These are phyloP conservation scores for Colletotrichum brevisporum DNA, from an alignment of 2,329 filamentous ascomycete genomes.

Conservation along the genomic window DNA sequence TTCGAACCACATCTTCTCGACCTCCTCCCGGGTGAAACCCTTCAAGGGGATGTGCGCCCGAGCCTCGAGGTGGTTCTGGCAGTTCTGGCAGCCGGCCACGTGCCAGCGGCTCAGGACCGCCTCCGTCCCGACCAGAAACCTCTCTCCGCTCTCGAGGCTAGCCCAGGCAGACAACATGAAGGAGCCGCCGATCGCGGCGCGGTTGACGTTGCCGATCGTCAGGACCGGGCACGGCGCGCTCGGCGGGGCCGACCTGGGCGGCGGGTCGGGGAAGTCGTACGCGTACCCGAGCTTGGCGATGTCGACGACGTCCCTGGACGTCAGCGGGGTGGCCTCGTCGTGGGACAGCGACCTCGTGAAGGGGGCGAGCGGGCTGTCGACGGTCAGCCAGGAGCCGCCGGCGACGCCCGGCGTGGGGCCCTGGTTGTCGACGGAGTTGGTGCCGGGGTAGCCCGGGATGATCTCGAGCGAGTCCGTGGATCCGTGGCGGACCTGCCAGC, in stretches of 20 bases:
- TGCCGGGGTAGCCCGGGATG: constrained; percentile 32
- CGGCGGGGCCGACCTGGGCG: too few relatives aligned
- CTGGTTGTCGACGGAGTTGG: constrained; percentile 16
- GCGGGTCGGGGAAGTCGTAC: constrained; percentile 17
- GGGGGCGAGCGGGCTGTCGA: too few relatives aligned
- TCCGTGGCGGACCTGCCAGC: constrained; percentile 46
- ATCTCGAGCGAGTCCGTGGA: constrained; percentile 25
- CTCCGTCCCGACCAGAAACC: constrained; percentile 35
- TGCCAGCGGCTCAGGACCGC: constrained; percentile 45
- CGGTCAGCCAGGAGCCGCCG: too few relatives aligned
- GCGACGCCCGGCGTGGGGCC: too few relatives aligned
- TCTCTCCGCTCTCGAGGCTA: constrained; percentile 1
- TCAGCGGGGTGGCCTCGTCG: neutral
- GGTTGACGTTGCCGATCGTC: constrained; percentile 42
- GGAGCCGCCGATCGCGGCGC: constrained; percentile 43
- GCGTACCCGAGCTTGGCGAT: constrained; percentile 39
- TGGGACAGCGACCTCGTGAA: too few relatives aligned
- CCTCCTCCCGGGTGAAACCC: constrained; percentile 3
- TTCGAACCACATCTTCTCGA: neutral
- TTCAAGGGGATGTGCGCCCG: constrained; percentile 34
- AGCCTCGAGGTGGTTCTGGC: constrained; percentile 43
- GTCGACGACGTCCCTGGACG: constrained; percentile 11
- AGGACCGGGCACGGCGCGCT: neutral
- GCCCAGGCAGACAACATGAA: constrained; percentile 44
- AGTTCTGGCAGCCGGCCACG: constrained; percentile 45